Evolutionary conservation across 1,139 yeast species (phyloP), one percentile per base, ranked within the genome.

Genomic region (Blastobotrys elegans): DNA sequence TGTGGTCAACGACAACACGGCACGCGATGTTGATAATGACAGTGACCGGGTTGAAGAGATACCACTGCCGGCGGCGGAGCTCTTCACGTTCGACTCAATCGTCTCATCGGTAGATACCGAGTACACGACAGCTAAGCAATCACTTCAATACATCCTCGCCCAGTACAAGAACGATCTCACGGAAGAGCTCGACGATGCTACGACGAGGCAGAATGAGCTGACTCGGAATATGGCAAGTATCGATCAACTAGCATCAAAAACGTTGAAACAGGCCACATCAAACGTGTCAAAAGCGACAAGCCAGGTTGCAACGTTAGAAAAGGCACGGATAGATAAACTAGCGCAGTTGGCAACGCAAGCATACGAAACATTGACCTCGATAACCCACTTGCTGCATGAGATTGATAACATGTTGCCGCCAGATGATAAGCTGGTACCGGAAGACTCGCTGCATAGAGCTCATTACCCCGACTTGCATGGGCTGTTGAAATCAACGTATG

Each of bases 391-490:
- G 22, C 50, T 60, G 13, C 50, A 51, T 33, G 49, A 49, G 7
- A 55, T 63, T 14, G 65, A 63, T 37, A n/a, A 47, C 14, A 39
- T 49, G 20, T 44, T 63, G 35, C 65, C 65, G 1, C 52, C 43
- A 13, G 49, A 53, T 13, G 65, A 60, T 21, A 52, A 60, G 24
- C 49, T 63, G 11, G 46, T 47, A 16, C 50, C 60, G 1, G 36
- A 43, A 1, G 49, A 46, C 11, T 58, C 63, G 2, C 55, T 60
- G 2, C 63, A 63, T 46, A 56, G 53, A 31, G 35, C 46, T 2
- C 67, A 62, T 52, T 67, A 62, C 48, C 68, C 69, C 0, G 48
- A 50, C 5, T 44, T 66, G 27, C 59, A 61, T 41, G 51, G 43
- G 16, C 40, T 60, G 18, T 46, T 63, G 50, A 14, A 2, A 5